Conservation (phyloP, 2,329 filamentous ascomycete genomes). For the Byssochlamys sp. region DNA sequence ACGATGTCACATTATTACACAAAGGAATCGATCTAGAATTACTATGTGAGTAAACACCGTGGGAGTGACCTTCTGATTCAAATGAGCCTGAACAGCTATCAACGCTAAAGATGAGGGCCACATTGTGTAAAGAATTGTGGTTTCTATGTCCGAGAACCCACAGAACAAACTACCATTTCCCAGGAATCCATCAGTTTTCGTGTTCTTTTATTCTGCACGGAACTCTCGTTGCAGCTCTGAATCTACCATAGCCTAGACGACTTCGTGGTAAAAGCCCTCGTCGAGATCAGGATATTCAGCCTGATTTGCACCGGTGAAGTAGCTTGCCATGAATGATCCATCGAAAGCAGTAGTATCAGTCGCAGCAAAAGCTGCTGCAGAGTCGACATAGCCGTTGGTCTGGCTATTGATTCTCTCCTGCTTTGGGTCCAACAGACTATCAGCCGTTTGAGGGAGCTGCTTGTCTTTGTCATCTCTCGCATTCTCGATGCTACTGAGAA, state of each 20-base stretch:
- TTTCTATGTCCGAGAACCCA: too few species aligned
- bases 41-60: too few species aligned
- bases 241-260: neutral
- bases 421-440: slow-evolving; percentile 32
- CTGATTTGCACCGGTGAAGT: neutral
- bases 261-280: neutral
- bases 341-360: neutral
- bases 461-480: neutral
- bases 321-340: neutral
- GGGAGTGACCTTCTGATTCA: too few species aligned
- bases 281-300: neutral
- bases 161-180: too few species aligned
- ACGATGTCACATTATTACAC: too few species aligned
- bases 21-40: too few species aligned
- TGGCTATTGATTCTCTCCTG: neutral
- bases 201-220: too few species aligned
- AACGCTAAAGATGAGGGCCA: too few species aligned
- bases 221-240: neutral
- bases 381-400: slow-evolving; percentile 1
- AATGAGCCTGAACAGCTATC: too few species aligned
- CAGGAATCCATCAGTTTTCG: too few species aligned
- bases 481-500: neutral
- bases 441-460: slow-evolving; percentile 56
- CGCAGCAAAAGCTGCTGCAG: neutral
- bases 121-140: too few species aligned